Percentiles rank a stretch among this genome's conserved stretches.
Conservation (phyloP, 2,329 filamentous ascomycete genomes). For the Geosmithia putterillii region DNA sequence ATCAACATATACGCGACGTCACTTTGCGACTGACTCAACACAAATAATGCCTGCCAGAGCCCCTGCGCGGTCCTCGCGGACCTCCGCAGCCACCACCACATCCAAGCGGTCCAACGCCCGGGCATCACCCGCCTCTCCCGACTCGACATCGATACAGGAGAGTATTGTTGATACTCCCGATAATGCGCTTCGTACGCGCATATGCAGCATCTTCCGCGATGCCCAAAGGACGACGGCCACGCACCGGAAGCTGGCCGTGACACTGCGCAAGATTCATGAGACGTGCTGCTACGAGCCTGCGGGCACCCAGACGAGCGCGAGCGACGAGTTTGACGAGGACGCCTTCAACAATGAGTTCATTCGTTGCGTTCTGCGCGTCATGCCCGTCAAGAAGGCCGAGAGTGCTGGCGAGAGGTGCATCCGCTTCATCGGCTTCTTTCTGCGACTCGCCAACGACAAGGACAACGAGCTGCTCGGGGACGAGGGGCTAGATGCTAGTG, state of each 20-base stretch:
- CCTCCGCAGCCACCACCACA: constrained; percentile 25
- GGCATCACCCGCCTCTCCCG: constrained; percentile 32
- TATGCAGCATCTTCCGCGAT: constrained; percentile 63
- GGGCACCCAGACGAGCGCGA: constrained; percentile 34
- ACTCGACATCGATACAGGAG: constrained; percentile 51
- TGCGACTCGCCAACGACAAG: constrained; percentile 59
- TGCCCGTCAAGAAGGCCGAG: constrained; percentile 88
- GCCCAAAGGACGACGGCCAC: constrained; percentile 83
- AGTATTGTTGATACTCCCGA: constrained; percentile 61
- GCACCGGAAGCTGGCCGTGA: constrained; percentile 81
- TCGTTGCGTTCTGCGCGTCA: constrained; percentile 67
- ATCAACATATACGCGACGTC: neutral
- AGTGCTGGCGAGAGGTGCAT: constrained; percentile 74
- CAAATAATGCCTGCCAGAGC: constrained; percentile 35
- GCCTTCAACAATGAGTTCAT: constrained; percentile 82
- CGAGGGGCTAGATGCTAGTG: constrained; percentile 55
- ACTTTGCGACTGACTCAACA: neutral
- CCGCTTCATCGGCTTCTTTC: constrained; percentile 76
- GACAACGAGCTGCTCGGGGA: constrained; percentile 57
- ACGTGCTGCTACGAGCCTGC: constrained; percentile 58
- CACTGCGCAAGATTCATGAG: constrained; percentile 82
- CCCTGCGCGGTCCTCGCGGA: constrained; percentile 31
- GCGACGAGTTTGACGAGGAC: constrained; percentile 64
- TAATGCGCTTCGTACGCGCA: constrained; percentile 58
- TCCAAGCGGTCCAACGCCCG: constrained; percentile 14